Evolutionary conservation across 2,329 filamentous ascomycete genomes (phyloP).

Genomic region (Phialophora macrospora): DNA sequence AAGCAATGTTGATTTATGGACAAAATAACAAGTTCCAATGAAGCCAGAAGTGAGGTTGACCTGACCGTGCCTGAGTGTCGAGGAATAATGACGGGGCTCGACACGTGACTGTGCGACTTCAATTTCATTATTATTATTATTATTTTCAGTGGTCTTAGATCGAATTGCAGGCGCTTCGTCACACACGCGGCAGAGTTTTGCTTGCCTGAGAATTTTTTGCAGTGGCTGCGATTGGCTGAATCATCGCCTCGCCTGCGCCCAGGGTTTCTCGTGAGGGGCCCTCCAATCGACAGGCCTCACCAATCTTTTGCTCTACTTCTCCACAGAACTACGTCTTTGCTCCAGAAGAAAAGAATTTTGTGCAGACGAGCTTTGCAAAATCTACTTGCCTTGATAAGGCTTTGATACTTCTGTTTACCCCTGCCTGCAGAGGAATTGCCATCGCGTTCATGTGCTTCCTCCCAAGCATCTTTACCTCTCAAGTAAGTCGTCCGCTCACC

Average conservation of each 20-base stretch:
- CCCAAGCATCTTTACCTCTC: conserved; percentile 79
- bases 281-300: conserved; percentile 18
- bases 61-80: no score
- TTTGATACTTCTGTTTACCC: conserved; percentile 20
- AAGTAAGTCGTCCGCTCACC: conserved; percentile 61
- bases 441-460: conserved; percentile 68
- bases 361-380: conserved; percentile 21
- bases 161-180: conserved; percentile 12
- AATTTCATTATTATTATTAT: background rate
- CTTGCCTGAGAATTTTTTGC: conserved; percentile 14
- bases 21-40: no score
- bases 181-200: conserved; percentile 20
- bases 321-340: conserved; percentile 23
- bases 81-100: background rate
- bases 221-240: conserved; percentile 4
- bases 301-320: conserved; percentile 28
- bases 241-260: conserved; percentile 14
- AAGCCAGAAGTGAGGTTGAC: background rate
- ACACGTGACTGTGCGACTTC: background rate
- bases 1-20: background rate
- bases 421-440: conserved; percentile 23
- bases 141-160: background rate
- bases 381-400: conserved; percentile 23
- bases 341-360: conserved; percentile 29
- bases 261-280: conserved; percentile 8